phyloP scores from a whole-genome alignment of 1,284 basidiomycete species.

The Paramarasmius palmivorus region DNA sequence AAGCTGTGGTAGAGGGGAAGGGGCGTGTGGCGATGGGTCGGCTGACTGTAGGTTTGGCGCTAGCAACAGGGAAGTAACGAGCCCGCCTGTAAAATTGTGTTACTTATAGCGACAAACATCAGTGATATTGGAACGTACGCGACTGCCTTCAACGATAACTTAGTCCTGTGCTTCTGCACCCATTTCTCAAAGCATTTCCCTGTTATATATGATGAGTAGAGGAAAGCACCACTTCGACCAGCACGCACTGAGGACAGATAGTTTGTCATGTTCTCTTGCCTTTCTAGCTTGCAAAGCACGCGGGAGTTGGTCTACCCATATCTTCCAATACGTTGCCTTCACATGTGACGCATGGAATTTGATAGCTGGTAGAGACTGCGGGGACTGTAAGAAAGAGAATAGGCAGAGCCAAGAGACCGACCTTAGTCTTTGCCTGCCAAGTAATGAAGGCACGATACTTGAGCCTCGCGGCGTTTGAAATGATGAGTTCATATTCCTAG shows the following conservation, averaged over 20 bases:
- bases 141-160: constrained; percentile 75
- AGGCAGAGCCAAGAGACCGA: constrained; percentile 28
- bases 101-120: constrained; percentile 17
- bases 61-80: constrained; percentile 70
- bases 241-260: constrained; percentile 59
- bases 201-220: constrained; percentile 30
- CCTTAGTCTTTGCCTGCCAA: constrained; percentile 75
- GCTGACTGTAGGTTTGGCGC: constrained; percentile 30
- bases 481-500: constrained; percentile 62
- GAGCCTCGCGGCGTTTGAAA: constrained; percentile 58
- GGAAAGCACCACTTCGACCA: constrained; percentile 4
- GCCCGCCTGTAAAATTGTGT: constrained; percentile 43
- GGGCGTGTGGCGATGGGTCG: constrained; percentile 14
- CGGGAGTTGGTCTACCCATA: constrained; percentile 71
- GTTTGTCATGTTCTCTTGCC: constrained; percentile 62
- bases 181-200: constrained; percentile 63
- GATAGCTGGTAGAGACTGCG: constrained; percentile 73
- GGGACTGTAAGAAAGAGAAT: constrained; percentile 11
- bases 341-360: constrained; percentile 63
- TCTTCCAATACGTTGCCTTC: constrained; percentile 61
- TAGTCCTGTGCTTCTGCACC: constrained; percentile 64
- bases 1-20: constrained; percentile 21
- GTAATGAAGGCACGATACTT: constrained; percentile 66
- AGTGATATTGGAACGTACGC: constrained; percentile 54
- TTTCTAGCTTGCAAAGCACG: constrained; percentile 60